Conservation (phyloP, 345 rosid species). For the Ricinus communis region DNA sequence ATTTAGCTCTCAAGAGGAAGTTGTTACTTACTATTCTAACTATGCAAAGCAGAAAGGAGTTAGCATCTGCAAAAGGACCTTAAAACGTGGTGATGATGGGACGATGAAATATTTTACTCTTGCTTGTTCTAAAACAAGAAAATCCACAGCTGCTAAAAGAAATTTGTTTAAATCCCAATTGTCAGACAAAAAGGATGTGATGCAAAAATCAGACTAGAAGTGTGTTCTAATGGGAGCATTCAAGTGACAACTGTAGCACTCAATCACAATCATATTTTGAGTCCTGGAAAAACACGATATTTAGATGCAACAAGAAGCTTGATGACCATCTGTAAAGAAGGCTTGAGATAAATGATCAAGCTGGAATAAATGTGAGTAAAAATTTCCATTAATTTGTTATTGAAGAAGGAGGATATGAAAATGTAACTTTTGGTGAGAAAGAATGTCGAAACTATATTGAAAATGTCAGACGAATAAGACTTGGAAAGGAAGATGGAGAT, state of each 20-base stretch:
- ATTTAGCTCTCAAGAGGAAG: neutral
- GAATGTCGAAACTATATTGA: constrained; percentile 2
- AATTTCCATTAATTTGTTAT: neutral
- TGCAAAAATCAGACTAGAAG: neutral
- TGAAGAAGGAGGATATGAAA: neutral
- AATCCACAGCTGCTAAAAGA: neutral
- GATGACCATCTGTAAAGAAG: neutral
- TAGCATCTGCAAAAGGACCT: neutral
- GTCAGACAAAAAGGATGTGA: neutral
- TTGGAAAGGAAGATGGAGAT: neutral
- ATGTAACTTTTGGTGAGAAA: neutral
- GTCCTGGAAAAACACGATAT: neutral
- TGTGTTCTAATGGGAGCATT: neutral
- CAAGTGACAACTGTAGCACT: neutral
- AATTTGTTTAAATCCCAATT: neutral
- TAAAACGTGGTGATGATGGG: neutral
- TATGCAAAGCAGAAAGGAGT: neutral
- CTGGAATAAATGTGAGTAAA: neutral
- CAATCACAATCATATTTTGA: neutral
- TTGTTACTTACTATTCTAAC: neutral
- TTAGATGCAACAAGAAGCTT: neutral
- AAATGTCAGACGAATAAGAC: neutral
- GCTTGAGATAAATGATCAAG: neutral
- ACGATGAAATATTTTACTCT: neutral
- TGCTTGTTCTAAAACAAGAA: neutral